These are phyloP conservation scores for Hygrocybe punicea DNA, from an alignment of 768 basidiomycete species.

Conservation along the genomic window DNA sequence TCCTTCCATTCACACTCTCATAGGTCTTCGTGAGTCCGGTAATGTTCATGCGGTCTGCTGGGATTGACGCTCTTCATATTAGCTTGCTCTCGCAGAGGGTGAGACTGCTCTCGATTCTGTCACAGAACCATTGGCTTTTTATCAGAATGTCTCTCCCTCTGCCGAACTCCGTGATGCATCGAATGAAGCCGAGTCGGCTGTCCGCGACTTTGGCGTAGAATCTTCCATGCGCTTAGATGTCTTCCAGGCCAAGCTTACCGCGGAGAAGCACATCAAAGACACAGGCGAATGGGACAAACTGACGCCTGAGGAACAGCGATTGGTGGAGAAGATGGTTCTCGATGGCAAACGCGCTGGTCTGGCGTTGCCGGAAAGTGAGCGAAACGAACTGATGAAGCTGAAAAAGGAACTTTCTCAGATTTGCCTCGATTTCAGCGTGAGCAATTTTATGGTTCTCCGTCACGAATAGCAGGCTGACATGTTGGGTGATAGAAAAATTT, in stretches of 20 bases:
- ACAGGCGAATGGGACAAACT: slow-evolving; percentile 62
- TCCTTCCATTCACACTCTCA: slow-evolving; percentile 5
- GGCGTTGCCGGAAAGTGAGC: slow-evolving; percentile 61
- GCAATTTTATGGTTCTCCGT: slow-evolving; percentile 21
- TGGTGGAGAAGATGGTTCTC: slow-evolving; percentile 78
- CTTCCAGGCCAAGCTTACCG: slow-evolving; percentile 66
- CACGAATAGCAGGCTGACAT: slow-evolving; percentile 3
- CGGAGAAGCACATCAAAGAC: slow-evolving; percentile 63
- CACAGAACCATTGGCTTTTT: slow-evolving; percentile 66
- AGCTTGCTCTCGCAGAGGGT: slow-evolving; percentile 59
- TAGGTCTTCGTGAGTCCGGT: slow-evolving; percentile 68
- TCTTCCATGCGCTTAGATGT: slow-evolving; percentile 79
- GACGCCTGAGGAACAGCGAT: slow-evolving; percentile 61
- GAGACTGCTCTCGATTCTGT: slow-evolving; percentile 52
- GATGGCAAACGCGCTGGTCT: slow-evolving; percentile 81
- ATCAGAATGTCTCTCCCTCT: slow-evolving; percentile 74
- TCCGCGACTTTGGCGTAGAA: slow-evolving; percentile 72
- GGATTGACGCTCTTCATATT: neutral
- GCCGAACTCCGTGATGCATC: slow-evolving; percentile 81
- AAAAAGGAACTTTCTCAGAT: slow-evolving; percentile 76
- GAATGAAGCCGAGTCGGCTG: slow-evolving; percentile 65
- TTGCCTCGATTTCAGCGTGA: slow-evolving; percentile 75
- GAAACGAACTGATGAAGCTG: slow-evolving; percentile 52
- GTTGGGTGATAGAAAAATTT: slow-evolving; percentile 66
- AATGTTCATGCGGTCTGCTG: neutral